Conservation (phyloP, 2,329 filamentous ascomycete genomes). For the Fusarium sp. region DNA sequence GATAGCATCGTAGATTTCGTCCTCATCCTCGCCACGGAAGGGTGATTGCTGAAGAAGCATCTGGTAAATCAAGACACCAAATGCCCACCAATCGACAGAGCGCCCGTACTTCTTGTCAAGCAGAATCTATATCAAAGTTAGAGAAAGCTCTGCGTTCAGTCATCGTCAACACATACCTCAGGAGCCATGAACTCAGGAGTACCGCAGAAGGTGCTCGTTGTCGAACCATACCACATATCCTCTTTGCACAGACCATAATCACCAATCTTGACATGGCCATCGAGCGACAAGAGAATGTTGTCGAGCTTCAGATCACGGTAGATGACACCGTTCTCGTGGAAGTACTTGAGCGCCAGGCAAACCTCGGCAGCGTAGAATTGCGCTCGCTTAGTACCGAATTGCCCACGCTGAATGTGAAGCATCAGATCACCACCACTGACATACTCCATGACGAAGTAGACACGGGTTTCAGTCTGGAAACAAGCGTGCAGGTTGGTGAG, state of each 20-base stretch:
- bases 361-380: constrained; percentile 99
- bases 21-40: constrained; percentile 98
- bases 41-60: constrained; percentile 99
- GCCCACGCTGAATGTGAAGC: constrained; percentile 97
- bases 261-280: constrained; percentile 98
- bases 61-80: constrained; percentile 98
- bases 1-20: constrained; percentile 99
- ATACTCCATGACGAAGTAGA: constrained; percentile 99
- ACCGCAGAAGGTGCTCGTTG: constrained; percentile 97
- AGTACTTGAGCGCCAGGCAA: constrained; percentile 96
- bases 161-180: constrained; percentile 69
- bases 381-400: constrained; percentile 94
- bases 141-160: constrained; percentile 19
- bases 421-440: constrained; percentile 98
- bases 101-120: constrained; percentile 98
- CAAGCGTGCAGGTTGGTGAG: constrained; percentile 94
- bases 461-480: constrained; percentile 97
- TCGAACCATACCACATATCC: constrained; percentile 99
- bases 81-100: constrained; percentile 99
- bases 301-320: constrained; percentile 96
- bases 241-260: constrained; percentile 99
- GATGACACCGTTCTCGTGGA: constrained; percentile 99
- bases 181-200: constrained; percentile 99
- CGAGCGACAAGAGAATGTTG: constrained; percentile 91
- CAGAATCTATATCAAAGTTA: constrained; percentile 74